Conservation (phyloP, 169 alveolate genomes). For the Plasmodium vivax region DNA sequence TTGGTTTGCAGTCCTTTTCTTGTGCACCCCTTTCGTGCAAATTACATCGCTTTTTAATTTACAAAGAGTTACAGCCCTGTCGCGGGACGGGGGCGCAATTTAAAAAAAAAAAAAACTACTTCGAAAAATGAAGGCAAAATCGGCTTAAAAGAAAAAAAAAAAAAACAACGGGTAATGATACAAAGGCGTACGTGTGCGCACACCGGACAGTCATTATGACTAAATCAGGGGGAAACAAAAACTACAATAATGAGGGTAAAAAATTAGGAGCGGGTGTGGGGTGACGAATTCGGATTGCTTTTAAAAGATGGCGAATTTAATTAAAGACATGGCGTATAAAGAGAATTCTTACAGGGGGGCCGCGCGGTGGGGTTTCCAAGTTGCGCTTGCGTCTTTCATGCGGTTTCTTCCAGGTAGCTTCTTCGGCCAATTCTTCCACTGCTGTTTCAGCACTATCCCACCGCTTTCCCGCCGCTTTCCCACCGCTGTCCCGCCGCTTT, state of each 20-base stretch:
- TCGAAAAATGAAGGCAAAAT: background rate
- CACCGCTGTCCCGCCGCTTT: no score
- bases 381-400: no score
- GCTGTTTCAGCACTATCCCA: no score
- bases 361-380: background rate
- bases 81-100: background rate
- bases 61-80: background rate
- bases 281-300: background rate
- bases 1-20: background rate
- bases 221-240: background rate
- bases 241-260: background rate
- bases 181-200: background rate
- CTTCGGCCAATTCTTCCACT: no score
- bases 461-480: no score
- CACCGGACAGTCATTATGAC: background rate
- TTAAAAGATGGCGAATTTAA: background rate
- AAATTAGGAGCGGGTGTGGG: background rate
- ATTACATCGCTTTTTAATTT: background rate
- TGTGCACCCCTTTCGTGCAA: background rate
- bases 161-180: background rate
- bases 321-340: background rate
- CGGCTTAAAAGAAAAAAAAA: background rate
- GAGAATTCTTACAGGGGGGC: background rate
- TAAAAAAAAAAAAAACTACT: background rate
- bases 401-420: no score